Evolutionary conservation across 164 flowering plant genomes (phyloP).

Genomic region (Sedum album): DNA sequence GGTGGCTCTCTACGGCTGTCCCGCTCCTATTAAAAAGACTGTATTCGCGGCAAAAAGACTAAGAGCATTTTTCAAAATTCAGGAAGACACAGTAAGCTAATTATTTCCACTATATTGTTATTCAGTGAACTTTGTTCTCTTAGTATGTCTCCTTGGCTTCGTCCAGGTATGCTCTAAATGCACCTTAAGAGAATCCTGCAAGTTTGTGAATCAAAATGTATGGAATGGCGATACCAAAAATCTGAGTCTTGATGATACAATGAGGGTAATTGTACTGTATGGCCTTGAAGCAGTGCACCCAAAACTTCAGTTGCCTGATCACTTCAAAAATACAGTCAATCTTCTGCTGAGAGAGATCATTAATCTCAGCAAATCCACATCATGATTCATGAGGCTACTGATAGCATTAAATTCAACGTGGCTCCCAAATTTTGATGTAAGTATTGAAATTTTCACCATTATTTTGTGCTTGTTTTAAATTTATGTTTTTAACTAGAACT

Average conservation of each 20-base stretch:
- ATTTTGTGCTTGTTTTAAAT: background rate
- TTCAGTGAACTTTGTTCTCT: background rate
- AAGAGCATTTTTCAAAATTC: conserved; percentile 18
- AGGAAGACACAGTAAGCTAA: conserved; percentile 24
- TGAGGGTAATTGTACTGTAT: conserved; percentile 42
- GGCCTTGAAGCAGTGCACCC: conserved; percentile 37
- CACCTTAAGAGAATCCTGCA: conserved; percentile 48
- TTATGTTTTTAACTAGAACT: background rate
- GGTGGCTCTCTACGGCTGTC: background rate
- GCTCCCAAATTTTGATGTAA: background rate
- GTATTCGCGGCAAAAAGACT: conserved; percentile 43
- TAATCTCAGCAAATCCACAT: conserved; percentile 32
- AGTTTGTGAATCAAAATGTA: conserved; percentile 36
- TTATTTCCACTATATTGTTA: background rate
- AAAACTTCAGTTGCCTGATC: conserved; percentile 34
- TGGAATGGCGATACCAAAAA: conserved; percentile 25
- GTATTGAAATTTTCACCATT: background rate
- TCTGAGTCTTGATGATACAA: conserved; percentile 34
- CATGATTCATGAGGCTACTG: conserved; percentile 11
- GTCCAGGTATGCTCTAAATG: conserved; percentile 65
- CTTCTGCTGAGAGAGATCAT: conserved; percentile 41
- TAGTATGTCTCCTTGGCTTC: background rate
- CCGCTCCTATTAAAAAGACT: background rate
- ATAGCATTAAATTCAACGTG: background rate
- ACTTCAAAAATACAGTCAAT: conserved; percentile 34